A percentile compares a stretch with the other conserved stretches of the same genome.
Evolutionary conservation across 768 basidiomycete genomes (phyloP).

Genomic region (Boletus edulis): DNA sequence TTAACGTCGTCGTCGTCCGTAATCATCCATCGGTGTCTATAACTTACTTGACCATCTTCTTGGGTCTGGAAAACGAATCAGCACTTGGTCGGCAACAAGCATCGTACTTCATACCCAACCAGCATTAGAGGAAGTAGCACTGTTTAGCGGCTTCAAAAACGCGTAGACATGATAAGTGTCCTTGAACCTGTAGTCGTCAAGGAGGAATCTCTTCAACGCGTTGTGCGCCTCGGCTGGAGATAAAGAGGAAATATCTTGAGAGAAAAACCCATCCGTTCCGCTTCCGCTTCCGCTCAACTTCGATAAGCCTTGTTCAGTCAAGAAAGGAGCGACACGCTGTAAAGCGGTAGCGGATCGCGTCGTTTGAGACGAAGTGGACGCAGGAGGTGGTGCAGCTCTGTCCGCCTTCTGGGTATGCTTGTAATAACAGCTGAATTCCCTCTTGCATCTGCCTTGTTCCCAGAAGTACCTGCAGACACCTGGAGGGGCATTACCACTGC

Average conservation of each 20-base stretch:
- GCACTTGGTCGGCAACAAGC: not conserved
- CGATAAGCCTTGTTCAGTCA: conserved; percentile 45
- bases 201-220: conserved; percentile 40
- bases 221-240: conserved; percentile 50
- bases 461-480: conserved; percentile 50
- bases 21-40: not conserved
- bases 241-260: conserved; percentile 30
- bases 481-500: conserved; percentile 13
- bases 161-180: conserved; percentile 43
- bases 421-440: conserved; percentile 45
- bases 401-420: conserved; percentile 31
- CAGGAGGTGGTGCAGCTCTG: conserved; percentile 1
- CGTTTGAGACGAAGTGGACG: conserved; percentile 1
- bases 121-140: conserved; percentile 37
- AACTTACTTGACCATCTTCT: conserved; percentile 51
- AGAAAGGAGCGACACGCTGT: conserved; percentile 39
- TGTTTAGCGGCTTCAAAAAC: conserved; percentile 38
- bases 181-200: conserved; percentile 43
- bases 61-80: conserved; percentile 32
- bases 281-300: conserved; percentile 40
- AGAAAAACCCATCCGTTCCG: conserved; percentile 44
- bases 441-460: conserved; percentile 44
- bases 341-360: conserved; percentile 16
- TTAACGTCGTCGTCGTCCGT: conserved; percentile 4
- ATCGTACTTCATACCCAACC: conserved; percentile 39